Base-by-base conservation (phyloP, 208 protist genomes). In the Leishmania braziliensis region DNA sequence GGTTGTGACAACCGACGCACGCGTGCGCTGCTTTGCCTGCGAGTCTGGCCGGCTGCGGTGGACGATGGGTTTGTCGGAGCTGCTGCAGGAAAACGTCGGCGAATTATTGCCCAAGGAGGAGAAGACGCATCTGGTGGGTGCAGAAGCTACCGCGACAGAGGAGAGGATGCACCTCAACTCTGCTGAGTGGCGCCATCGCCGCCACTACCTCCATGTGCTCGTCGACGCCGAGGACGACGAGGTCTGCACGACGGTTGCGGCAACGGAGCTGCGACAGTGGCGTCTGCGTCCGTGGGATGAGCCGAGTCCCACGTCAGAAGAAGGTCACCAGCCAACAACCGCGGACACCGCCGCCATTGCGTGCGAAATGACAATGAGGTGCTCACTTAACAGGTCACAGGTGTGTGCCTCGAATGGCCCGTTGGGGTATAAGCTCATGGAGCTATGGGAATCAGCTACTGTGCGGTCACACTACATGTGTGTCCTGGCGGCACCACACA, bases 1-100 rank as follows among this genome's bases (percentile, higher is more conserved):
- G 74, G 90, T 96, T 2, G 84, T 88, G 16, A 93, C 92, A 26
- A 89, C 84, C 69, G 91, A 96, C 79, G 82, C 90, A 12, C 86
- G 85, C 4, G 78, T 94, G 6, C 89, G 86, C 78, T 89, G 92
- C 56, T 96, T 92, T 79, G 88, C 85, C 69, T 92, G 92, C n/a
- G 95, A 97, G 78, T 91, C 85, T 36, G 85, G 88, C 58, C 20
- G 51, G 23, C 48, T 93, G 65, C 81, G 93, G 6, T 86, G 89
- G 78, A 84, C 86, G 54, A 81, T 92, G 62, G 86, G 69, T 53
- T 80, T 77, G 60, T 53, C 50, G 23, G 83, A 94, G 23, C 62
- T 92, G 51, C 68, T 95, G 56, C 60, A 75, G 23, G 58, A 20
- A 46, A 20, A 53, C 18, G 43, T 18, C 10, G 26, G 20, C 51